Evolutionary conservation across 2,329 filamentous ascomycete genomes (phyloP).

Genomic region (Pseudocercospora fuligena): DNA sequence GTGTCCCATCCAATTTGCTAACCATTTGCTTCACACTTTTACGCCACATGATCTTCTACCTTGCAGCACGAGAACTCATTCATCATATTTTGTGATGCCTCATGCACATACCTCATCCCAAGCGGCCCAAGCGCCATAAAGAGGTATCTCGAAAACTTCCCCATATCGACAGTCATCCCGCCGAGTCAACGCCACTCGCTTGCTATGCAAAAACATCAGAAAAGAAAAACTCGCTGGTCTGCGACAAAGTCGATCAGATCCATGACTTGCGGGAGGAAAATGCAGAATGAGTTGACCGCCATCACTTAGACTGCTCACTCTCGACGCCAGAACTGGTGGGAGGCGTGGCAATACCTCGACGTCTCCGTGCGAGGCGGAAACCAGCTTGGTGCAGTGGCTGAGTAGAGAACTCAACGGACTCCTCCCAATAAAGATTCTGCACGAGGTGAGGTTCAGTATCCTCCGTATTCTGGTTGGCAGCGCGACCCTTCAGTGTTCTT

Average conservation of each 20-base stretch:
- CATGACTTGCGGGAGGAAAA: slow-evolving; percentile 1
- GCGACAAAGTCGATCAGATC: slow-evolving; percentile 8
- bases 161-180: slow-evolving; percentile 2
- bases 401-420: slow-evolving; percentile 44
- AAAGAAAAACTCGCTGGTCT: slow-evolving; percentile 15
- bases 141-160: slow-evolving; percentile 20
- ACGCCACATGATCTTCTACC: background rate
- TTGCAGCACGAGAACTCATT: background rate
- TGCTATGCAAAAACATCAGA: slow-evolving; percentile 32
- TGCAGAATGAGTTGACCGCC: slow-evolving; percentile 6
- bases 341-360: slow-evolving; percentile 39
- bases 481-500: slow-evolving; percentile 36
- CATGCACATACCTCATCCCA: background rate
- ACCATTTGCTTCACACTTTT: background rate
- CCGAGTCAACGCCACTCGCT: slow-evolving; percentile 31
- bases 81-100: slow-evolving; percentile 9
- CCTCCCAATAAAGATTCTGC: slow-evolving; percentile 40
- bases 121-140: background rate
- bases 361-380: slow-evolving; percentile 39
- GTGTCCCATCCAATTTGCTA: background rate
- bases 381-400: slow-evolving; percentile 42
- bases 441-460: slow-evolving; percentile 19
- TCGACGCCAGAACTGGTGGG: slow-evolving; percentile 31
- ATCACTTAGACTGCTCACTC: slow-evolving; percentile 29
- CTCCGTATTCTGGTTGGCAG: slow-evolving; percentile 19